Evolutionary conservation across 257 asterid genomes (phyloP).

Genomic region (Penstemon eatonii): DNA sequence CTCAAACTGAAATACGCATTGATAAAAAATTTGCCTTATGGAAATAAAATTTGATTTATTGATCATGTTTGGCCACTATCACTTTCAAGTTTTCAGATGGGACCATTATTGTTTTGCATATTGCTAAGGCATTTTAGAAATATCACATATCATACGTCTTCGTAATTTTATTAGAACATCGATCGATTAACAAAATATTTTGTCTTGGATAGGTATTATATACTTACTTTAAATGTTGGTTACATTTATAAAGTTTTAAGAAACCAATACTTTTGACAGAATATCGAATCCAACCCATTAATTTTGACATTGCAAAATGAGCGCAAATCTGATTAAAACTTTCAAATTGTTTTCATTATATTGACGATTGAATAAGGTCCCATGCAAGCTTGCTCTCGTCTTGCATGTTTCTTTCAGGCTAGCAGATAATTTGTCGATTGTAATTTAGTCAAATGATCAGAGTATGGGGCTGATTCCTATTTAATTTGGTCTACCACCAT

Average conservation of each 20-base stretch:
- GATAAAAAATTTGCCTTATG: neutral
- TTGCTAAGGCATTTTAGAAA: constrained; percentile 17
- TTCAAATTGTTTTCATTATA: neutral
- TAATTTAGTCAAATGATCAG: neutral
- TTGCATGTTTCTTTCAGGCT: neutral
- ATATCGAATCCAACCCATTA: neutral
- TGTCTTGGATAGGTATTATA: too few relatives aligned
- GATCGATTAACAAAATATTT: too few relatives aligned
- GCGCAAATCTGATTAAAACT: neutral
- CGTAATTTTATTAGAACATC: neutral
- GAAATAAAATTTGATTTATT: neutral
- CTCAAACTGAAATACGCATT: too few relatives aligned
- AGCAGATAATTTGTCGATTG: neutral
- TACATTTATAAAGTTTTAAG: too few relatives aligned
- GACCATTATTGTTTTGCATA: constrained; percentile 1
- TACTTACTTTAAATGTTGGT: too few relatives aligned
- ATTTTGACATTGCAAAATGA: neutral
- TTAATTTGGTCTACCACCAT: constrained; percentile 4
- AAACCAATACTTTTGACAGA: too few relatives aligned
- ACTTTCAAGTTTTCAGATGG: constrained; percentile 13
- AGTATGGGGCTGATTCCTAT: neutral
- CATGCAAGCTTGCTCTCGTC: neutral
- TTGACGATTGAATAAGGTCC: neutral
- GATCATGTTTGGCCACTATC: constrained; percentile 3
- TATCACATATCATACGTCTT: constrained; percentile 23